Evolutionary conservation across 2,329 filamentous ascomycete species (phyloP).

Genomic region (Botrytis deweyae): DNA sequence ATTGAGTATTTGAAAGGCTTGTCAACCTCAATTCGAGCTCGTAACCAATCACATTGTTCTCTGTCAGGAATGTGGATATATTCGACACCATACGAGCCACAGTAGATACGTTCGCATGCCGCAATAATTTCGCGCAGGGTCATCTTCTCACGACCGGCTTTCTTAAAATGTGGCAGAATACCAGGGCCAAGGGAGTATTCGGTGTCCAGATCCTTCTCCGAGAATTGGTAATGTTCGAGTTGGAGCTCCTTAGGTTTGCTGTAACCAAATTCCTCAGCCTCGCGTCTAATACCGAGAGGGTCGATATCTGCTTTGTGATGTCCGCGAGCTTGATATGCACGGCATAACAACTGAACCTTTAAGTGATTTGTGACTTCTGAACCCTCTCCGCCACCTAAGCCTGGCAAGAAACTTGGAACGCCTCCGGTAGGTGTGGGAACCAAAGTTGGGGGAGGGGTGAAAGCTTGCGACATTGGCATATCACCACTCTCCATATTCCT

Average conservation of each 20-base stretch:
- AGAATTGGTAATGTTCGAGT: constrained; percentile 92
- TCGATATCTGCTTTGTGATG: constrained; percentile 99
- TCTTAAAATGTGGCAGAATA: constrained; percentile 91
- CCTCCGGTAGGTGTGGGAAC: constrained; percentile 79
- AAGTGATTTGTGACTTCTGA: constrained; percentile 92
- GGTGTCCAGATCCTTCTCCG: constrained; percentile 86
- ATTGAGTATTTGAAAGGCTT: constrained; percentile 95
- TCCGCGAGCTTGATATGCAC: constrained; percentile 95
- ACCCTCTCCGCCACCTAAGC: constrained; percentile 65
- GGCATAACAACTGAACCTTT: constrained; percentile 95
- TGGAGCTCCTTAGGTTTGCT: constrained; percentile 88
- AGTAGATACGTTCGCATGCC: constrained; percentile 93
- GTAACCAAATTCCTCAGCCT: constrained; percentile 80
- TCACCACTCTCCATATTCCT: constrained; percentile 98
- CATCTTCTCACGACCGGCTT: constrained; percentile 89
- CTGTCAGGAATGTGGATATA: constrained; percentile 99
- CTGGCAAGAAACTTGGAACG: constrained; percentile 70
- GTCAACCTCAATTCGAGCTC: constrained; percentile 91
- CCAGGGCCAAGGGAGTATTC: constrained; percentile 92
- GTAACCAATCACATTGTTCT: constrained; percentile 97
- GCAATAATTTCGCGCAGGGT: constrained; percentile 90
- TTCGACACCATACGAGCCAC: constrained; percentile 94
- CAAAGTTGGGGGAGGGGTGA: constrained; percentile 91
- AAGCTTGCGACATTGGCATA: constrained; percentile 96
- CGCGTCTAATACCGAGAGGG: constrained; percentile 87